Evolutionary conservation across 2,329 filamentous ascomycete species (phyloP).

Genomic region (Emmonsiellopsis sp.): DNA sequence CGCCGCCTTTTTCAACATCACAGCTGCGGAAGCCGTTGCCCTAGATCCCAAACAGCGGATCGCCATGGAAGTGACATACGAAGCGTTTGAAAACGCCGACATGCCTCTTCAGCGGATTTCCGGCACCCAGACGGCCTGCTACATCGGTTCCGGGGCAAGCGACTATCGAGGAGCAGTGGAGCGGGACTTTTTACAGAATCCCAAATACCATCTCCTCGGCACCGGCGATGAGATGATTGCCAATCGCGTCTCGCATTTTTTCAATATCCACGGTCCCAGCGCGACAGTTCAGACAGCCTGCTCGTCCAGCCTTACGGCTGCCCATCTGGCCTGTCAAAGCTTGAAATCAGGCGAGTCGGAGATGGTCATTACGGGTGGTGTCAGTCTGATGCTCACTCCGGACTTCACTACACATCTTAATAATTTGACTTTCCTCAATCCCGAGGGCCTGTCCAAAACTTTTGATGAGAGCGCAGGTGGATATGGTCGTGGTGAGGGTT

Average conservation of each 20-base stretch:
- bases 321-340: constrained; percentile 11
- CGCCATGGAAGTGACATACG: constrained; percentile 18
- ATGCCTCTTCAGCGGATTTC: constrained; percentile 17
- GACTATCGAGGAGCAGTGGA: constrained; percentile 10
- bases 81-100: constrained; percentile 29
- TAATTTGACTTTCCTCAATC: constrained; percentile 15
- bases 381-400: constrained; percentile 16
- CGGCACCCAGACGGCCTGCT: constrained; percentile 11
- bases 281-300: constrained; percentile 13
- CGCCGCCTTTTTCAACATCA: constrained; percentile 3
- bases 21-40: not conserved
- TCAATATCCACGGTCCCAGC: constrained; percentile 9
- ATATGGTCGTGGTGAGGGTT: constrained; percentile 51
- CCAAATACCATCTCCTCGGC: not conserved
- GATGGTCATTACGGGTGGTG: constrained; percentile 14
- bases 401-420: constrained; percentile 6
- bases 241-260: constrained; percentile 10
- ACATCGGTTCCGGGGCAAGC: constrained; percentile 1
- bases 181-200: too few species aligned
- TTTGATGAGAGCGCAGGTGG: constrained; percentile 32
- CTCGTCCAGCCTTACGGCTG: constrained; percentile 7
- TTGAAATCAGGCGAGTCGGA: constrained; percentile 10
- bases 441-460: constrained; percentile 15
- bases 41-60: constrained; percentile 11
- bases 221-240: not conserved